These are phyloP conservation scores for Penicillium frequentans DNA, from an alignment of 2,329 filamentous ascomycete genomes.

Conservation along the genomic window DNA sequence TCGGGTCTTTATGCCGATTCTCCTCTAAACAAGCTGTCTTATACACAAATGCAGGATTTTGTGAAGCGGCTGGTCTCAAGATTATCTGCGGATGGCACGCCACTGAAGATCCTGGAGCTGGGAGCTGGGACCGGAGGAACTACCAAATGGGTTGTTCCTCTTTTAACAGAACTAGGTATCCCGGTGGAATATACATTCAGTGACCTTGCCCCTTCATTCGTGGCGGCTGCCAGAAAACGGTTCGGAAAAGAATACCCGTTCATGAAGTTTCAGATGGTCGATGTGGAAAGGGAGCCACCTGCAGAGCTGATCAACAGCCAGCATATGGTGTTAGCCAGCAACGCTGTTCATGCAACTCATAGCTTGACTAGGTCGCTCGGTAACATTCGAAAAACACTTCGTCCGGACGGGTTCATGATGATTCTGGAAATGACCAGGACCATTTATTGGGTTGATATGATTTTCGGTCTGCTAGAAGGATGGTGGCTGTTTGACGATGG, in stretches of 20 bases:
- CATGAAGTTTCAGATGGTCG: constrained; percentile 33
- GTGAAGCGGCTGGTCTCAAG: too few species aligned
- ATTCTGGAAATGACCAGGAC: constrained; percentile 34
- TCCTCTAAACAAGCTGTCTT: too few species aligned
- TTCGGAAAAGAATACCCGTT: constrained; percentile 21
- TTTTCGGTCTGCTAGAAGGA: constrained; percentile 37
- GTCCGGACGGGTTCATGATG: constrained; percentile 31
- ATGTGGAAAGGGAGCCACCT: constrained; percentile 32
- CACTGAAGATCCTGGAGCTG: too few species aligned
- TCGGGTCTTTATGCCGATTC: too few species aligned
- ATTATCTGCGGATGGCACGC: too few species aligned
- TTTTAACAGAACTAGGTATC: constrained; percentile 21
- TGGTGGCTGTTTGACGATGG: constrained; percentile 44
- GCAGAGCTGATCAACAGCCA: constrained; percentile 18
- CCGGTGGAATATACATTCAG: constrained; percentile 39
- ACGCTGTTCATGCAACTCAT: constrained; percentile 39
- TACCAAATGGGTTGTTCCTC: constrained; percentile 23
- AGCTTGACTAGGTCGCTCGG: constrained; percentile 24
- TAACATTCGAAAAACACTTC: constrained; percentile 27
- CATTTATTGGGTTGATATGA: constrained; percentile 31
- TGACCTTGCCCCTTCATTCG: constrained; percentile 35
- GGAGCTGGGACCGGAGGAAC: constrained; percentile 33
- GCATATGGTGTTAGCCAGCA: constrained; percentile 37
- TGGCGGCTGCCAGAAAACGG: constrained; percentile 29
- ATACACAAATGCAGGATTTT: too few species aligned